Base-by-base conservation (phyloP, 1,284 basidiomycete genomes). In the Omphalotus olearius region DNA sequence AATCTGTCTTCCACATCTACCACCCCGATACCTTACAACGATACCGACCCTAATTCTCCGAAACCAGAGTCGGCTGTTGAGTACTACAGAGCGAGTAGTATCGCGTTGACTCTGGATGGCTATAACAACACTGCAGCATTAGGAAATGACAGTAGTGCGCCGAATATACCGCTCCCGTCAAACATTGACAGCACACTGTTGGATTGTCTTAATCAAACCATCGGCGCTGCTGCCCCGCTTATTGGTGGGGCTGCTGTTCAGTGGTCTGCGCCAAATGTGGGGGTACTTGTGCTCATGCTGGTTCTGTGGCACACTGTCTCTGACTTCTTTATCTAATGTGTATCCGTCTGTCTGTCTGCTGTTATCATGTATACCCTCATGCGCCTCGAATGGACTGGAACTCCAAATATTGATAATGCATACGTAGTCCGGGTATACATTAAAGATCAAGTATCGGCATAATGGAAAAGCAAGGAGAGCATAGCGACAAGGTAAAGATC, bases 71-170 rank as follows among this genome's bases (percentile, higher is more conserved):
- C 80, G 53, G 72, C 71, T 0, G 60, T 83, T 2, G 75, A 83
- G 57, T 83, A 82, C 63, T 85, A 79, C 61, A 75, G 82, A 35
- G 78, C 79, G 23, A 80, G 78, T 61, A 76, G 71, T 47, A 73
- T 78, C 26, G 75, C 70, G 5, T 67, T 84, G 23, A 72, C 74
- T 6, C 67, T 87, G 18, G 78, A 83, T 54, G 82, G 82, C 1
- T 88, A 85, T 64, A 84, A 86, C 59, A 75, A 84, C 56, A 78
- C 81, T 0, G 68, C 71, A 44, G 68, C 70, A 14, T 63, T 79
- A 30, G 58, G 63, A 13, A 69, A 74, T 26, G 66, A 70, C 28
- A 70, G 66, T 9, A 40, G 23, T 30, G 44, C 50, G 17, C 16
- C 50, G 4, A 28, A 40, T 46, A 51, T 45, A 2, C 50, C 45